Conservation (phyloP, 2,329 filamentous ascomycete species). For the Berkeleyomyces rouxiae region DNA sequence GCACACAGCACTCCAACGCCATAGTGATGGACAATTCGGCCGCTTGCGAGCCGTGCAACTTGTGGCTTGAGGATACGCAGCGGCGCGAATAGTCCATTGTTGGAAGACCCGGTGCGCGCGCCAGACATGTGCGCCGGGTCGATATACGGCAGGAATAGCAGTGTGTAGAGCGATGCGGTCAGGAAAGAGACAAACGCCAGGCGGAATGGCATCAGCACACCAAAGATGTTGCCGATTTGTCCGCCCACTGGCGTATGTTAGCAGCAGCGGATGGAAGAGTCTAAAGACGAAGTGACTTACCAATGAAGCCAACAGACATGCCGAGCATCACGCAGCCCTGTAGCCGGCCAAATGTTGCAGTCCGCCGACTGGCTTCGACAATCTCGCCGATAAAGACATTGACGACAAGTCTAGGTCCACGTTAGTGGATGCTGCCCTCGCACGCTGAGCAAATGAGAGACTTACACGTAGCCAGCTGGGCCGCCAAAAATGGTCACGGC, state of each 20-base stretch:
- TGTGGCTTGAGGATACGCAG: slow-evolving; percentile 44
- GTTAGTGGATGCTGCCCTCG: rapidly evolving
- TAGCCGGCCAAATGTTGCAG: slow-evolving; percentile 46
- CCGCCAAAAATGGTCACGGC: slow-evolving; percentile 52
- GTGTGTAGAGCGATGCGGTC: slow-evolving; percentile 26
- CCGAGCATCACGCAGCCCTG: slow-evolving; percentile 54
- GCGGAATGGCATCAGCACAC: slow-evolving; percentile 48
- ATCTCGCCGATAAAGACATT: slow-evolving; percentile 54
- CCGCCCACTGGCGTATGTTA: slow-evolving; percentile 34
- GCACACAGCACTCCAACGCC: slow-evolving; percentile 46
- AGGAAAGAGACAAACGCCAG: slow-evolving; percentile 43
- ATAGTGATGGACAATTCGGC: slow-evolving; percentile 36
- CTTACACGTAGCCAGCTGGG: slow-evolving; percentile 47
- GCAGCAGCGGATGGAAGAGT: neutral
- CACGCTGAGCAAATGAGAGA: neutral
- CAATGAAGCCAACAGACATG: slow-evolving; percentile 43
- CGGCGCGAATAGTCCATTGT: slow-evolving; percentile 44
- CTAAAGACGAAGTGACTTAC: slow-evolving; percentile 20
- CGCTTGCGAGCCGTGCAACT: slow-evolving; percentile 33
- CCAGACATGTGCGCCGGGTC: slow-evolving; percentile 25
- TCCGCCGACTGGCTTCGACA: slow-evolving; percentile 41
- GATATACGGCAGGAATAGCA: slow-evolving; percentile 32
- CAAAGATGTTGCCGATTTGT: slow-evolving; percentile 43
- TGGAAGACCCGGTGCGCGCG: slow-evolving; percentile 21
- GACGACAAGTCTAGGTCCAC: slow-evolving; percentile 33